Conservation (phyloP, 1,284 basidiomycete genomes). For the Xanthoconium separans region DNA sequence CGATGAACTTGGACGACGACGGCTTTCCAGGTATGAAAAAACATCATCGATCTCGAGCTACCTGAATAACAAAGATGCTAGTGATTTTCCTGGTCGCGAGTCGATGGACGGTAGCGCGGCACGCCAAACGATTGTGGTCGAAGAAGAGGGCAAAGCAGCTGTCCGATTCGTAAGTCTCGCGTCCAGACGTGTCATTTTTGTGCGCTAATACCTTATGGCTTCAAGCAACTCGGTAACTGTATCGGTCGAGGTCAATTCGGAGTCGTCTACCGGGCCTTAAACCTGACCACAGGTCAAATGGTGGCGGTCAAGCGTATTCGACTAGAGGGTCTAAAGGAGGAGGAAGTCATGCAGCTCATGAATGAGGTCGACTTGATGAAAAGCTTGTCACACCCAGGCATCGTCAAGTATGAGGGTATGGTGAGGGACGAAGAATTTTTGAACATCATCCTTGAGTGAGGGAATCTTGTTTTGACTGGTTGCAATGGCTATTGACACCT, state of each 20-base stretch:
- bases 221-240: constrained; percentile 91
- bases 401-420: constrained; percentile 97
- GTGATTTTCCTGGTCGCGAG: constrained; percentile 61
- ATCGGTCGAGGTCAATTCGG: constrained; percentile 97
- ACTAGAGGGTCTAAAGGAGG: constrained; percentile 82
- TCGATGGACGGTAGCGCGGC: constrained; percentile 63
- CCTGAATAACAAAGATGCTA: constrained; percentile 55
- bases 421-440: constrained; percentile 84
- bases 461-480: constrained; percentile 21
- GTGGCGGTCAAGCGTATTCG: constrained; percentile 93
- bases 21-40: constrained; percentile 66
- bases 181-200: neutral
- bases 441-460: constrained; percentile 91
- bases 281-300: constrained; percentile 90
- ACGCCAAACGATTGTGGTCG: constrained; percentile 75
- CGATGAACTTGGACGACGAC: constrained; percentile 57
- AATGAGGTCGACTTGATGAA: constrained; percentile 89
- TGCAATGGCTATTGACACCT: constrained; percentile 13
- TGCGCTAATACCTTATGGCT: constrained; percentile 13
- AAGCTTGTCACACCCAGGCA: constrained; percentile 85
- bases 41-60: constrained; percentile 62
- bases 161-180: constrained; percentile 76
- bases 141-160: constrained; percentile 77
- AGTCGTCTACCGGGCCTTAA: constrained; percentile 90
- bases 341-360: constrained; percentile 85